These are phyloP conservation scores for Ganoderma sinense DNA, from an alignment of 1,284 basidiomycete species.

Conservation along the genomic window DNA sequence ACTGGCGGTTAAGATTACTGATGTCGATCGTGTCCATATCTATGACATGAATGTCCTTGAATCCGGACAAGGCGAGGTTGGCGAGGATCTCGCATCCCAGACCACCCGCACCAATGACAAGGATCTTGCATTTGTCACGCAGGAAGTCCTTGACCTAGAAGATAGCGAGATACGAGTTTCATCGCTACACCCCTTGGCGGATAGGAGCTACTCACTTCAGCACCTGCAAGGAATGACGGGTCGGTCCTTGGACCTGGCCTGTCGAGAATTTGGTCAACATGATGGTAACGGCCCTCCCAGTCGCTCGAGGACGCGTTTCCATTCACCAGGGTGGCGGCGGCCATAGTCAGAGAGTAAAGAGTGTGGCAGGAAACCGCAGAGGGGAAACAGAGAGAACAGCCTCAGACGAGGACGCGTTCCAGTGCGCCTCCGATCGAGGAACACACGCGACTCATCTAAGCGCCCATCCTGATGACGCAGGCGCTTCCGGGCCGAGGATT, in stretches of 20 bases:
- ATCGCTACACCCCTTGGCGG: not conserved
- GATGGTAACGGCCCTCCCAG: slow-evolving; percentile 79
- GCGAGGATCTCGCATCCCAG: slow-evolving; percentile 95
- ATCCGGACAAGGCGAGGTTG: slow-evolving; percentile 93
- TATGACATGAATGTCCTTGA: slow-evolving; percentile 98
- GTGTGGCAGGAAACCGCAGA: not conserved
- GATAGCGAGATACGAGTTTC: not conserved
- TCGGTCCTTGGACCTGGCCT: slow-evolving; percentile 85
- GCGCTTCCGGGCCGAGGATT: slow-evolving; percentile 12
- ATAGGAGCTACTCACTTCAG: slow-evolving; percentile 56
- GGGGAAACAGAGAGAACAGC: slow-evolving; percentile 3
- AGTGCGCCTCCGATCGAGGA: slow-evolving; percentile 2
- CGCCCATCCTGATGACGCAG: slow-evolving; percentile 20
- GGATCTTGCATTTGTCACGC: slow-evolving; percentile 85
- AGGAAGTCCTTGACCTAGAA: slow-evolving; percentile 88
- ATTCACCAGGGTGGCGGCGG: slow-evolving; percentile 35
- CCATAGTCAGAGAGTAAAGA: slow-evolving; percentile 35
- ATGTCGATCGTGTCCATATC: slow-evolving; percentile 99
- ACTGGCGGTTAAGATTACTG: slow-evolving; percentile 98
- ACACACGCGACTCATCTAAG: slow-evolving; percentile 18
- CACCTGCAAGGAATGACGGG: slow-evolving; percentile 75
- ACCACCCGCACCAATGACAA: slow-evolving; percentile 97
- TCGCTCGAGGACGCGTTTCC: slow-evolving; percentile 50
- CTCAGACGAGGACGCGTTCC: slow-evolving; percentile 16
- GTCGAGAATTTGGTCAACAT: slow-evolving; percentile 85